These are phyloP conservation scores for Beauveria varroae DNA, from an alignment of 2,329 filamentous ascomycete genomes.

Conservation along the genomic window DNA sequence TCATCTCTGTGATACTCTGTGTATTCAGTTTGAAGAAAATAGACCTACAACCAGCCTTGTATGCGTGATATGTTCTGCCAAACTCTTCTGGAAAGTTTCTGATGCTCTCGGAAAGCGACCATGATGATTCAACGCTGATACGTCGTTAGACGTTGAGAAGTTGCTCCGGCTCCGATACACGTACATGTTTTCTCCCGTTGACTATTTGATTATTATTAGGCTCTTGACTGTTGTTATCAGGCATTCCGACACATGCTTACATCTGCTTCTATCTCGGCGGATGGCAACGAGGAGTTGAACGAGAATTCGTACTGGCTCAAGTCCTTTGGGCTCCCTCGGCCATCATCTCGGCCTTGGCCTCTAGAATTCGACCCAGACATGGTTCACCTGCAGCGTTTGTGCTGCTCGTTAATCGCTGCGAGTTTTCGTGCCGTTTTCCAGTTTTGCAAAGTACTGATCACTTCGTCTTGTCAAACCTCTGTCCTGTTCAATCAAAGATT, in stretches of 20 bases:
- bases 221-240: not conserved
- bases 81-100: constrained; percentile 34
- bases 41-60: constrained; percentile 37
- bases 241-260: not conserved
- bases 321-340: not conserved
- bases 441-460: not conserved
- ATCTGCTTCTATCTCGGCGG: constrained; percentile 6
- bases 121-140: constrained; percentile 20
- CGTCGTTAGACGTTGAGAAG: not conserved
- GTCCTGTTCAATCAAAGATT: no score
- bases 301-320: constrained; percentile 9
- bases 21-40: not conserved
- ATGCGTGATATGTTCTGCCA: constrained; percentile 41
- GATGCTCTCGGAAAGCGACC: constrained; percentile 35
- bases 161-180: not conserved
- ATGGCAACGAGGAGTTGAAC: constrained; percentile 3
- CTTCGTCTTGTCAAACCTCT: not conserved
- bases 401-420: not conserved
- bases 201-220: constrained; percentile 1
- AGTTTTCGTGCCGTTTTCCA: not conserved
- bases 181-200: constrained; percentile 8
- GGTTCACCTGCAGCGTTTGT: not conserved
- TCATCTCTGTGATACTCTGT: not conserved
- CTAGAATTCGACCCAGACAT: not conserved
- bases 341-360: not conserved